Percentiles rank a stretch among this genome's conserved stretches.
phyloP scores from a whole-genome alignment of 169 alveolate genomes.

The Babesia bigemina region DNA sequence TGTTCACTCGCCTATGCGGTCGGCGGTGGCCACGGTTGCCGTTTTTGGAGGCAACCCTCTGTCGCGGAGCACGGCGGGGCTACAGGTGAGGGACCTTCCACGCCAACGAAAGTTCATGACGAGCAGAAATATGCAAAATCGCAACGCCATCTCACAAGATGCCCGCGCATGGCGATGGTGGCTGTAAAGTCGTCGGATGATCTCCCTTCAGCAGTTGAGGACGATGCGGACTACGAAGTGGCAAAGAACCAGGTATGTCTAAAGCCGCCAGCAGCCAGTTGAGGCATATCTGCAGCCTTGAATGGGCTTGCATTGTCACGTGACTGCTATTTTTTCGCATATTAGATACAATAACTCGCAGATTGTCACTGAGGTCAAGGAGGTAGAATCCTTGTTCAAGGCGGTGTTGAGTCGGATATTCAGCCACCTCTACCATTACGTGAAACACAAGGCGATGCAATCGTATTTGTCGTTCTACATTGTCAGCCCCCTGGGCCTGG shows the following conservation, averaged over 20 bases:
- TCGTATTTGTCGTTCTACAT: constrained; percentile 32
- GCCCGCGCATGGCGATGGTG: background rate
- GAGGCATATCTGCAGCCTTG: background rate
- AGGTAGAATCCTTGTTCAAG: constrained; percentile 46
- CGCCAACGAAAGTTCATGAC: too few relatives aligned
- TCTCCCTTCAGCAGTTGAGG: background rate
- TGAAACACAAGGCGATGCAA: constrained; percentile 31
- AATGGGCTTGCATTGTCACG: background rate
- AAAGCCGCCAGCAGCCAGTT: background rate
- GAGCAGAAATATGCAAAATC: background rate
- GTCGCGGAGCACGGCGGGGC: background rate
- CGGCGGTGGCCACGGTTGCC: constrained; percentile 13
- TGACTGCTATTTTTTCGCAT: background rate
- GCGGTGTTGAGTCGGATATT: constrained; percentile 31
- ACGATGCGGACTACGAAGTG: constrained; percentile 40
- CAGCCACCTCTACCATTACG: constrained; percentile 31
- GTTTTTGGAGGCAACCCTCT: background rate
- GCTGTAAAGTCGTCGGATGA: background rate
- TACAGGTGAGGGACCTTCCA: constrained; percentile 4
- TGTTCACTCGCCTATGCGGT: background rate
- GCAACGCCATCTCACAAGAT: background rate
- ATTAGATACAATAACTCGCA: background rate
- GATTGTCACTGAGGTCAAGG: constrained; percentile 43
- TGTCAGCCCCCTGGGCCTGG: constrained; percentile 50
- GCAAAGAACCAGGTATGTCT: constrained; percentile 54